Percentiles rank a stretch among this genome's conserved stretches.
Evolutionary conservation across 129 eudicot species (phyloP).

Genomic region (Chrysanthemum lavandulifolium): DNA sequence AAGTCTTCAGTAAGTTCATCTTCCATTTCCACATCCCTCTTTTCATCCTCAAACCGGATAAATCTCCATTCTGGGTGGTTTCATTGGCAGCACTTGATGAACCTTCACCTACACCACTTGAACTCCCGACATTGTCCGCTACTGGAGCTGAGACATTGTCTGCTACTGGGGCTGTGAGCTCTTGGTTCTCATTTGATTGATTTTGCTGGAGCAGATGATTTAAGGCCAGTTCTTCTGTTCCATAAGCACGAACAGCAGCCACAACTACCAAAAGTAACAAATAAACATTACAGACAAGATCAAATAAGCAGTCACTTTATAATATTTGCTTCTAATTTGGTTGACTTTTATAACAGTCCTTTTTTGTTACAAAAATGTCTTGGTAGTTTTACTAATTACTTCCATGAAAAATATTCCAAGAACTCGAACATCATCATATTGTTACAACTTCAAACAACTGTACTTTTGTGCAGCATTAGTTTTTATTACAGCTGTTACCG

Average conservation of each 20-base stretch:
- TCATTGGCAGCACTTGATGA: slow-evolving; percentile 27
- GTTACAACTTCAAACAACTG: too few relatives aligned
- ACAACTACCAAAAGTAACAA: slow-evolving; percentile 41
- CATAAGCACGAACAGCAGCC: slow-evolving; percentile 51
- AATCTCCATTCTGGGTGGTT: slow-evolving; percentile 19
- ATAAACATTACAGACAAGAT: not conserved
- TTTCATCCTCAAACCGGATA: slow-evolving; percentile 25
- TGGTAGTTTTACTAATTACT: too few relatives aligned
- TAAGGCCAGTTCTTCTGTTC: slow-evolving; percentile 55
- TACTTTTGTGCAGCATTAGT: too few relatives aligned
- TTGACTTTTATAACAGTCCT: too few relatives aligned
- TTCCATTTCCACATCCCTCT: slow-evolving; percentile 85
- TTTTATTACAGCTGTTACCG: too few relatives aligned
- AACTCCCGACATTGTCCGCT: slow-evolving; percentile 12
- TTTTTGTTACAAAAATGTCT: too few relatives aligned
- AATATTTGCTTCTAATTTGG: too few relatives aligned
- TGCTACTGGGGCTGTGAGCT: slow-evolving; percentile 24
- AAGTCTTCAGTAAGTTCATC: slow-evolving; percentile 63
- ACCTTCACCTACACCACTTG: slow-evolving; percentile 32
- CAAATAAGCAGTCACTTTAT: not conserved
- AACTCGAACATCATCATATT: too few relatives aligned
- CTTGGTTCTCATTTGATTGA: slow-evolving; percentile 18
- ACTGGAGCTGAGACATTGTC: slow-evolving; percentile 26
- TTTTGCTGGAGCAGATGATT: slow-evolving; percentile 45
- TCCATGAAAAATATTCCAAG: too few relatives aligned